Evolutionary conservation across 108 stramenopile species (phyloP).

Genomic region (Aurantiochytrium sp.): DNA sequence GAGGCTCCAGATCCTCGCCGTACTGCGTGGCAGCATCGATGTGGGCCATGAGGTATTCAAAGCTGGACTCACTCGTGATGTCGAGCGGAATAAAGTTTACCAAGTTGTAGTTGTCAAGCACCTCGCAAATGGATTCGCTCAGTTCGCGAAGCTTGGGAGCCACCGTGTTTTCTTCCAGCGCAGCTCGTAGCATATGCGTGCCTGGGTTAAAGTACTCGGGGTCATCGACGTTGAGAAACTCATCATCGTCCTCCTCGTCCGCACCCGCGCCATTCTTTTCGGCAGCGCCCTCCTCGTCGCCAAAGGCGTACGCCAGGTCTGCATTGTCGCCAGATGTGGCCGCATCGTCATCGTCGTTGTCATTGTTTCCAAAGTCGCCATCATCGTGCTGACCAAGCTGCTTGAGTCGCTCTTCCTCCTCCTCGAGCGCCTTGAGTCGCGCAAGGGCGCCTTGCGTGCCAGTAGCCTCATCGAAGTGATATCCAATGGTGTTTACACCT

Average conservation of each 20-base stretch:
- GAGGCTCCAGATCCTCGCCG: constrained; percentile 80
- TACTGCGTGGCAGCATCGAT: constrained; percentile 88
- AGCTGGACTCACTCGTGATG: constrained; percentile 79
- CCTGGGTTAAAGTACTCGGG: constrained; percentile 2
- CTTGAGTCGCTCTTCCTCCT: neutral
- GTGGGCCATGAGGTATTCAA: constrained; percentile 67
- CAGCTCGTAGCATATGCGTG: neutral
- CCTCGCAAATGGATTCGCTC: neutral
- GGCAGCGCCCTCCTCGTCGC: constrained; percentile 41
- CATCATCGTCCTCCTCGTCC: neutral
- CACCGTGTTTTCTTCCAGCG: neutral
- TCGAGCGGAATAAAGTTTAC: constrained; percentile 86
- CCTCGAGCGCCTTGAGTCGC: neutral
- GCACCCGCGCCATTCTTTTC: neutral
- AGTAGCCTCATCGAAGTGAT: neutral
- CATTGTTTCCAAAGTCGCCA: no score
- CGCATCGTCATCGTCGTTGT: neutral
- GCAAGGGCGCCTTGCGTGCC: neutral
- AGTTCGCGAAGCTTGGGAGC: constrained; percentile 17
- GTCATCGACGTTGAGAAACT: neutral
- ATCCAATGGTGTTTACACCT: neutral
- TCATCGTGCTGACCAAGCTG: neutral
- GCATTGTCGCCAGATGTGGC: neutral
- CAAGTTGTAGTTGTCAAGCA: constrained; percentile 93
- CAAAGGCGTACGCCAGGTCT: neutral